Percentiles rank a stretch among this genome's conserved stretches.
These are phyloP conservation scores for Hyaloscypha hepaticicola DNA, from an alignment of 495 filamentous ascomycete species.

Conservation along the genomic window DNA sequence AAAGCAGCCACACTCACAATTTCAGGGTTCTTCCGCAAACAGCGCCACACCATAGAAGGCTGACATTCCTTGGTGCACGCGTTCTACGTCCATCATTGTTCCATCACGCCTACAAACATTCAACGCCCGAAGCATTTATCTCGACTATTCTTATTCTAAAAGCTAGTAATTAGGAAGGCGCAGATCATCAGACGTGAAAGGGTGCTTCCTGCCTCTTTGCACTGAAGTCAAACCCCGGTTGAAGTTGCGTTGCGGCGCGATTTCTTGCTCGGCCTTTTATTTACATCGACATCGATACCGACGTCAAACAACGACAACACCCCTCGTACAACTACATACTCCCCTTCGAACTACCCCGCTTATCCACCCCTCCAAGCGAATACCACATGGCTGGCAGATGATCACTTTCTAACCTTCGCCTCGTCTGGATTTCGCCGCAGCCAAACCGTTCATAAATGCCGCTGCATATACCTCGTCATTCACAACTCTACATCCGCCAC, in stretches of 20 bases:
- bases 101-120: background rate
- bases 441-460: background rate
- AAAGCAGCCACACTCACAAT: slow-evolving; percentile 2
- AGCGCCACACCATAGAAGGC: slow-evolving; percentile 9
- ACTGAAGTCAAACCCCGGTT: background rate
- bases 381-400: background rate
- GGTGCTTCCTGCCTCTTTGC: background rate
- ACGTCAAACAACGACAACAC: background rate
- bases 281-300: slow-evolving; percentile 10
- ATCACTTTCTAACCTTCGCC: background rate
- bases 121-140: background rate
- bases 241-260: background rate
- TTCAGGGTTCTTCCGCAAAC: slow-evolving; percentile 1
- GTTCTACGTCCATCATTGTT: background rate
- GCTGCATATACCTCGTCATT: background rate
- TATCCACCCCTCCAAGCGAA: background rate
- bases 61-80: background rate
- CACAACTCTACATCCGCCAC: background rate
- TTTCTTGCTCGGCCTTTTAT: background rate
- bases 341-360: background rate
- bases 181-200: background rate
- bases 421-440: background rate
- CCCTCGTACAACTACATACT: background rate
- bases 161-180: background rate
- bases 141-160: background rate